Base-by-base conservation (phyloP, 2,329 filamentous ascomycete genomes). In the Cephalotrichum gorgonifer region DNA sequence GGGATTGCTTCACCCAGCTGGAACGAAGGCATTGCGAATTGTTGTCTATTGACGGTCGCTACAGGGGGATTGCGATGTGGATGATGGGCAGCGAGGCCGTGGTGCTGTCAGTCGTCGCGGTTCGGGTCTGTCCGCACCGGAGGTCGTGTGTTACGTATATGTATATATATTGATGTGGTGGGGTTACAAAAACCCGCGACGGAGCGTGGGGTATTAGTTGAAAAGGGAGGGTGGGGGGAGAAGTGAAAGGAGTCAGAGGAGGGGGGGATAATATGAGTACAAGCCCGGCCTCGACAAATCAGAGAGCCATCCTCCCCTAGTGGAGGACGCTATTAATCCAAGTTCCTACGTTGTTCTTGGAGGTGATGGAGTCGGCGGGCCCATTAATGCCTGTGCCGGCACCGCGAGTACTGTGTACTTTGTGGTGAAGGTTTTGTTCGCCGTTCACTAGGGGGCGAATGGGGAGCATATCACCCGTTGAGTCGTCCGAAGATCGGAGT, bases 1-100 rank as follows among this genome's bases (percentile, higher is more conserved):
- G 86, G 86, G 52, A 91, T 86, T 5, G 86, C 78, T 59, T 85
- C 81, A 58, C 86, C 86, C 33, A 86, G 59, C 22, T 69, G 68
- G 51, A 78, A 69, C 7, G 50, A 49, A 15, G 41, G 42, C 47
- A 49, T 49, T 8, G 20, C 23, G 46, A 39, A 39, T 15, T 22
- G 5, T n/a, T 22, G 7, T 25, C 17, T 12, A 47, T 15, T 14
- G 17, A 26, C 31, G 12, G 20, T 46, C 11, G 17, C 12, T 42
- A 33, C 30, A 25, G 11, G 11, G 20, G 22, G 17, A 26, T 17
- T 28, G 20, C 22, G 26, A 8, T 44, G n/a, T n/a, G n/a, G n/a
- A n/a, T n/a, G n/a, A n/a, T n/a, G n/a, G n/a, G n/a, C n/a, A 42
- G 17, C 23, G 12, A 42, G 17, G 39, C 4, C 3, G 17, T 42